Evolutionary conservation across 768 basidiomycete genomes (phyloP), one percentile per base, ranked within the genome.

Genomic region (Amanita subjunquillea): DNA sequence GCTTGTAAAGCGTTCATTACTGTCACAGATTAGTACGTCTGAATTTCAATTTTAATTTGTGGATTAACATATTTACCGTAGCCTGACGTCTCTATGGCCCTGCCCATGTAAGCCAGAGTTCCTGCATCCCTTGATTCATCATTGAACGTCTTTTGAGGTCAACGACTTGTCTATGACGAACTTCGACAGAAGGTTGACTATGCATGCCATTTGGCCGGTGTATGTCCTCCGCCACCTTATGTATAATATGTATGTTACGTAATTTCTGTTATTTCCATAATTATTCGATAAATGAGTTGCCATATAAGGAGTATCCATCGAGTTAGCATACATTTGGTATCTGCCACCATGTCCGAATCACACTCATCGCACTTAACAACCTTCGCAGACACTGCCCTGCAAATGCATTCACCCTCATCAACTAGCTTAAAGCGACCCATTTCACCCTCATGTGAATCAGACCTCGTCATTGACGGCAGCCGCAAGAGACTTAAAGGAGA

Each of bases 401-500:
- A 34, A 17, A 9, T 34, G 7, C 43, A 30, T 25, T 6, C 48
- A 22, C 42, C 47, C 37, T 55, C 57, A 20, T 37, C 47, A 15
- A 56, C 59, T n/a, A 58, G 61, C 22, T 60, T 69, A 50, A 88
- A 88, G 66, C 81, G 85, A 59, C 72, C 75, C 49, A 81, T 78
- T 15, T 83, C 84, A 22, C 67, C 76, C 8, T 76, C 79, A 53
- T 82, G 79, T 62, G 78, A 81, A 22, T 46, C 51, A 55, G 73
- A 67, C 48, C 59, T 65, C 34, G 73, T 72, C 54, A 70, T 62
- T 43, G 72, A 76, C 54, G 62, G 67, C 57, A 77, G 69, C 59
- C 72, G 78, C 59, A 87, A 87, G 73, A 76, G 79, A 63, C 62
- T 78, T 60, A 85, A 77, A 63, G 78, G 79, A 54, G 71, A 67